Evolutionary conservation across 2,329 filamentous ascomycete genomes (phyloP), one percentile per base, ranked within the genome.

Genomic region (Bipolaris sorokiniana): DNA sequence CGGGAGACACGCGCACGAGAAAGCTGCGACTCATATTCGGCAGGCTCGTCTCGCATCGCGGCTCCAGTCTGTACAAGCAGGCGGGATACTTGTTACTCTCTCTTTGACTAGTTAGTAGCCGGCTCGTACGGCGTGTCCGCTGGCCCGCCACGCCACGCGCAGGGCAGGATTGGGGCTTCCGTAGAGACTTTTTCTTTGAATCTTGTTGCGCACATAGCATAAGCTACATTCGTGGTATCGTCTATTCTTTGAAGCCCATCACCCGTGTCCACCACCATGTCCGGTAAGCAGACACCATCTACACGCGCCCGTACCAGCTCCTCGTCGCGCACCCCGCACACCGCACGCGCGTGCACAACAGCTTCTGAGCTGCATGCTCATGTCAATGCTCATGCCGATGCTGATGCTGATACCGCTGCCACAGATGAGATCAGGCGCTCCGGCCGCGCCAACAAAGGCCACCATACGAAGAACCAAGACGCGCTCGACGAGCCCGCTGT

Each of bases 401-500:
- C 54, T 26, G 58, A 66, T 58, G 64, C 75, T 77, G 60, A 77
- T 61, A 40, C 15, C 40, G 20, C 33, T 46, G 38, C 57, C 64
- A 64, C 76, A 89, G 87, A 89, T 65, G 94, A 97, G 84, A 91
- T 92, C 57, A 90, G 95, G 76, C 91, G 95, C 74, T 99, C 95
- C 41, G 93, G 95, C 64, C 90, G 95, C 71, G 92, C 94, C 70
- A 99, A 95, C 63, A 99, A 99, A 76, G 95, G 95, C 74, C 93
- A 97, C 71, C 92, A 98, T 78, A 89, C 88, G 23, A 97, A 97
- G 78, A 90, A 90, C 64, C 88, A 92, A 67, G 92, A 97, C 72
- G 60, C 66, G 55, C 64, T 75, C 65, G 71, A 77, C 61, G 70
- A 75, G 58, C 64, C 69, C 48, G 26, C 26, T 28, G 58, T 60